Evolutionary conservation across 2,329 filamentous ascomycete species (phyloP), one percentile per base, ranked within the genome.

Genomic region (Monosporascus sp.): DNA sequence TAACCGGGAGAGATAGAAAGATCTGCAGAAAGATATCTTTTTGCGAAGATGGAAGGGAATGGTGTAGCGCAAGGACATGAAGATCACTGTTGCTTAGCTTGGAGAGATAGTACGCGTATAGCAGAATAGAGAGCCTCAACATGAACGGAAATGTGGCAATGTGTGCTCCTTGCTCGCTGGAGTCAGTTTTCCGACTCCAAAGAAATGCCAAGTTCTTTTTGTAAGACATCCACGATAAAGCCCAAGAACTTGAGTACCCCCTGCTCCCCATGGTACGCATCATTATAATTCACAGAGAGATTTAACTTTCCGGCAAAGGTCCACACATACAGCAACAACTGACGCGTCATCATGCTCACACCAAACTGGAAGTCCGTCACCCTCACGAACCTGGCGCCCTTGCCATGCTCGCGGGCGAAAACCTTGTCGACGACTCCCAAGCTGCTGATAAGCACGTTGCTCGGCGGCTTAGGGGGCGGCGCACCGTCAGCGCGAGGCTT

Each of bases 261-360:
- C 20, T n/a, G 17, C 34, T 3, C 42, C 5, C 9, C n/a, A 4
- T 8, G 31, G 34, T 52, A 52, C n/a, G 51, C 45, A 11, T 52
- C 47, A 24, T 52, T 52, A 31, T 48, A 52, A 11, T 49, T 49
- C 7, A 52, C 34, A 9, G 51, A 49, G 6, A 52, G 39, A 24
- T 20, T 45, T 22, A 52, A 22, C 27, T 34, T 44, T 2, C 47
- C 47, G 7, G 25, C 20, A 27, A 49, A 52, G 9, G 51, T 52
- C 51, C 51, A 52, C 14, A 52, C 47, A 22, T 52, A 49, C 51
- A 52, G 25, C 20, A 49, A 25, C 39, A 49, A 36, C 39, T 52
- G 51, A n/a, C 51, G 45, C 17, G 51, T 52, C 46, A 52, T 14
- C 46, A 52, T 52, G 46, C 46, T 49, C 8, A 48, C 47, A 8